Base-by-base conservation (phyloP, 805 yeast species). In the Candida hispaniensis region DNA sequence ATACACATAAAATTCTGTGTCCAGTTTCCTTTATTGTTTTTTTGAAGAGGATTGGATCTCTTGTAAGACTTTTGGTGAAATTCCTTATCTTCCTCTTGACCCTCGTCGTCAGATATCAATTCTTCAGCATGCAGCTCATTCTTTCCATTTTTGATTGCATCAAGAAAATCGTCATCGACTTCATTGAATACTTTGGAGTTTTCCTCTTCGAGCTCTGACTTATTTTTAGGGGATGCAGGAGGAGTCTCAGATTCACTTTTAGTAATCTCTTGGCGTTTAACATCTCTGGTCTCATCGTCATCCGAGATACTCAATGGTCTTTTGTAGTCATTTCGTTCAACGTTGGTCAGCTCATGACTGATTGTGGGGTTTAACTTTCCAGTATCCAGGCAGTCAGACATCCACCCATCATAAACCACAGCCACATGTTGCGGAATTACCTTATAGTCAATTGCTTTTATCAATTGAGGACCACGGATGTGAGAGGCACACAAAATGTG, bases 1-100 rank as follows among this genome's bases (percentile, higher is more conserved):
- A 24, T 32, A 26, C 40, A 38, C 29, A 38, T 29, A 22, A 38
- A 38, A 18, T 32, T 38, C 30, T 25, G 26, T 10, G 20, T 30
- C 30, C 30, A 34, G 9, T 18, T 30, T 3, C 30, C 30, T 14
- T 34, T 24, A n/a, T 34, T 26, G 11, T 34, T 24, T 1, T 24
- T 30, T 26, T 25, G 30, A 19, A 19, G 8, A 19, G 22, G n/a
- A 19, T 9, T n/a, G 8, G 22, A 19, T 9, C 17, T 34, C 11
- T 26, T 26, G 10, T 26, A 14, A 16, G 18, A 30, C 13, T 26
- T 34, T 6, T 15, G 30, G 7, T 23, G 24, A 6, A 20, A 30
- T n/a, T 33, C 36, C 4, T n/a, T 14, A 9, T 22, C 30, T 2
- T 25, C 25, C 6, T 26, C 26, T 5, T 25, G 26, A 5, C 8